Base-by-base conservation (phyloP, 768 basidiomycete genomes). In the Mrakia gelida region DNA sequence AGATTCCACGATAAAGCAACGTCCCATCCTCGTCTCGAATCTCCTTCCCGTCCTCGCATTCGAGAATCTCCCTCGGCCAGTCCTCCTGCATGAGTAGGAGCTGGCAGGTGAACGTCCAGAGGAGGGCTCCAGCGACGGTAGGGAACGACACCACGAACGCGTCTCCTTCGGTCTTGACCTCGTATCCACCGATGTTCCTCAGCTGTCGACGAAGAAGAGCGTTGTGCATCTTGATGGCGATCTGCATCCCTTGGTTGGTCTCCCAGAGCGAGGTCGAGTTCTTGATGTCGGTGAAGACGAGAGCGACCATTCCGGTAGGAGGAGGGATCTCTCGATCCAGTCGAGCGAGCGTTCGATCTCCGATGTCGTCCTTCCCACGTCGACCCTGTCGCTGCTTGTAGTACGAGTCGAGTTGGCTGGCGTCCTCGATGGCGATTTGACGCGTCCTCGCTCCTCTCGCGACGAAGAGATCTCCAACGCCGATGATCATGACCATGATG, bases 101-200 rank as follows among this genome's bases (percentile, higher is more conserved):
- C 83, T 98, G 97, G 26, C 95, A 92, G 43, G 89, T 90, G 82
- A 97, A 86, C 80, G 91, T 91, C 92, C 94, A 99, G 87, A 94
- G 91, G 26, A 98, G 85, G 0, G 94, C 97, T 0, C 92, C 88
- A 2, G 94, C 87, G 18, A 94, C 89, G 2, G 91, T 92, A 3
- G 93, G 92, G 88, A 99, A 99, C 30, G 96, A 94, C 74, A 95
- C 95, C 92, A 99, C 95, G 87, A 99, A 99, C 0, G 96, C 91
- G 82, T 98, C 97, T 41, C 97, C 97, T 90, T 99, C 97, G 16
- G 97, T 99, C 86, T 99, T 99, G 82, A 98, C 96, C 85, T 98
- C 94, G 84, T 98, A 99, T 0, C 97, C 97, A 41, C 95, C 95
- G 81, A 95, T 95, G 61, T 92, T 87, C 41, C 96, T 90, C 45